These are phyloP conservation scores for Millerozyma acaciae DNA, from an alignment of 805 yeast species.

Conservation along the genomic window DNA sequence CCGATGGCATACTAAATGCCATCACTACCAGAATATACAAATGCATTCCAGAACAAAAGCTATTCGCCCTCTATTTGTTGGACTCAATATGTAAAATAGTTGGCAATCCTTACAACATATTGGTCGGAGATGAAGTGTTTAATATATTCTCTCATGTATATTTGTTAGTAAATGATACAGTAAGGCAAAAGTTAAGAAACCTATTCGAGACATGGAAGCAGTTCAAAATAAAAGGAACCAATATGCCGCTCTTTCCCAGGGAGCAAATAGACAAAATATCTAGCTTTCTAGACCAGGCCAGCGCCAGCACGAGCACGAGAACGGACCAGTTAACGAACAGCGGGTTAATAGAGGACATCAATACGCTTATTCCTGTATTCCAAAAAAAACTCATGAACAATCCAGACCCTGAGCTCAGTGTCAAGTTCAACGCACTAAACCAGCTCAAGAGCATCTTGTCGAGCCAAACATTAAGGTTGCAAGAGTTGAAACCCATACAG, in stretches of 20 bases:
- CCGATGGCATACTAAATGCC: slow-evolving; percentile 72
- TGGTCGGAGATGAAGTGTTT: slow-evolving; percentile 68
- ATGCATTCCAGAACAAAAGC: slow-evolving; percentile 78
- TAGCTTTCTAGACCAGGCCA: slow-evolving; percentile 49
- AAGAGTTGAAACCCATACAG: slow-evolving; percentile 36
- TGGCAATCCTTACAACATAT: slow-evolving; percentile 83
- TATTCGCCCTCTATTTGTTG: slow-evolving; percentile 76
- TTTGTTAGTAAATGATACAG: slow-evolving; percentile 71
- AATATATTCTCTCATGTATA: slow-evolving; percentile 72
- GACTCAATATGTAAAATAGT: slow-evolving; percentile 91
- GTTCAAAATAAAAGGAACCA: slow-evolving; percentile 56
- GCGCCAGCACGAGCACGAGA: slow-evolving; percentile 5
- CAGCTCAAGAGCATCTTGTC: slow-evolving; percentile 41
- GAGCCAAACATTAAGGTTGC: slow-evolving; percentile 29
- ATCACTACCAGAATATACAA: slow-evolving; percentile 70
- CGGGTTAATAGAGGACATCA: slow-evolving; percentile 30
- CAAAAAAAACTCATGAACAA: slow-evolving; percentile 32
- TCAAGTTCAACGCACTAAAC: slow-evolving; percentile 41
- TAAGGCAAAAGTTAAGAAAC: slow-evolving; percentile 68
- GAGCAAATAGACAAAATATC: slow-evolving; percentile 72
- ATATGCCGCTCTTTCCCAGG: slow-evolving; percentile 65
- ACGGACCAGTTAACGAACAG: slow-evolving; percentile 16
- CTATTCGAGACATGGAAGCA: slow-evolving; percentile 86
- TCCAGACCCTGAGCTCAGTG: slow-evolving; percentile 40
- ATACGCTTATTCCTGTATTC: slow-evolving; percentile 40